Evolutionary conservation across 345 rosid genomes (phyloP).

Genomic region (Ceriops decandra): DNA sequence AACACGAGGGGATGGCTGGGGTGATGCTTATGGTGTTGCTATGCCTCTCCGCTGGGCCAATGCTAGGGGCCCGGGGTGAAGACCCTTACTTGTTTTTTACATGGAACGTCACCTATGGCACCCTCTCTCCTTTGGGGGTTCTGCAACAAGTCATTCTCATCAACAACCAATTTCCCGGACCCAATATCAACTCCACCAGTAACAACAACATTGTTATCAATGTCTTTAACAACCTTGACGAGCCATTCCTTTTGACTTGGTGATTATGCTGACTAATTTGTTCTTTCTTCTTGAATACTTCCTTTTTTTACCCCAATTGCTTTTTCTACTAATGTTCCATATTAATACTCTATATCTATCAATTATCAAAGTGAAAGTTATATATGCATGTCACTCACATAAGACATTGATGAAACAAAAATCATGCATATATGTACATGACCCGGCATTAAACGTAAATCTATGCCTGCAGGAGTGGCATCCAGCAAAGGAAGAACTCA

Average conservation of each 20-base stretch:
- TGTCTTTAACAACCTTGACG: constrained; percentile 70
- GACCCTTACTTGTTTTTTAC: constrained; percentile 58
- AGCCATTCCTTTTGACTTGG: constrained; percentile 64
- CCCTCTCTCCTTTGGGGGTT: constrained; percentile 51
- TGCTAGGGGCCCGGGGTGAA: constrained; percentile 39
- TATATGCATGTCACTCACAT: no score
- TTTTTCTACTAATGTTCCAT: background rate
- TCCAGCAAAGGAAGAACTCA: constrained; percentile 82
- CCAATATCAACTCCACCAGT: constrained; percentile 62
- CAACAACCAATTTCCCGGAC: constrained; percentile 74
- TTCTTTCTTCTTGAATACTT: no score
- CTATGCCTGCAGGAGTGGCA: constrained; percentile 47
- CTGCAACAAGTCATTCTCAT: constrained; percentile 71
- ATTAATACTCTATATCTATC: background rate
- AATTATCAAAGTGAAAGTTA: no score
- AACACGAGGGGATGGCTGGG: constrained; percentile 32
- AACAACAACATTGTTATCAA: constrained; percentile 71
- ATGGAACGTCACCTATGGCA: constrained; percentile 75
- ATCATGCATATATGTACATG: no score
- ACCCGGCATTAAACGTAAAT: no score
- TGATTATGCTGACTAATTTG: background rate
- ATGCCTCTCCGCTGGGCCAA: constrained; percentile 36
- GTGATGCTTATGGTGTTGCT: constrained; percentile 32
- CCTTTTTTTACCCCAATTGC: no score
- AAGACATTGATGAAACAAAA: no score